These are phyloP conservation scores for Fusarium sublunatum DNA, from an alignment of 2,329 filamentous ascomycete genomes.

Conservation along the genomic window DNA sequence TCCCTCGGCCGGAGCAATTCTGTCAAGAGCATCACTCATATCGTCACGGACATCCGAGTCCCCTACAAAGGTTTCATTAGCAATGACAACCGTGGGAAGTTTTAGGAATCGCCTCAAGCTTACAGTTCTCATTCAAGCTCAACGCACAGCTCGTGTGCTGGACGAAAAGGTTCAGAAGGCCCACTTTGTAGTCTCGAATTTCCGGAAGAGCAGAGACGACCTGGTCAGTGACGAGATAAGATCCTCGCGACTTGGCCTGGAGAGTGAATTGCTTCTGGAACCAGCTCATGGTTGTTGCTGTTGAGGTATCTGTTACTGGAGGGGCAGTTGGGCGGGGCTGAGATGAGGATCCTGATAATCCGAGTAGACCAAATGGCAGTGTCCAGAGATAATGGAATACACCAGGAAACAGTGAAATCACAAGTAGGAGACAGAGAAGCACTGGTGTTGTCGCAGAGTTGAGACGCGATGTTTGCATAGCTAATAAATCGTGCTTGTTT, in stretches of 20 bases:
- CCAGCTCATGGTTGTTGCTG: conserved; percentile 72
- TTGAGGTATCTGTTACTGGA: conserved; percentile 40
- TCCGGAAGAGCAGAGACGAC: conserved; percentile 80
- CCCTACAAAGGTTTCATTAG: conserved; percentile 54
- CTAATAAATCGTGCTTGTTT: conserved; percentile 34
- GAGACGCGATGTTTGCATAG: conserved; percentile 56
- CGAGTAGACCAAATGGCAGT: conserved; percentile 58
- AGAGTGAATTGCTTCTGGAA: conserved; percentile 87
- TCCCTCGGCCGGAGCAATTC: conserved; percentile 84
- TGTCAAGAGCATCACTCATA: conserved; percentile 93
- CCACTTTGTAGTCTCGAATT: conserved; percentile 84
- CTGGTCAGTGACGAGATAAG: conserved; percentile 87
- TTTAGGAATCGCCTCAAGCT: conserved; percentile 11
- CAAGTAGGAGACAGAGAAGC: conserved; percentile 59
- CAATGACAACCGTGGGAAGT: conserved; percentile 49
- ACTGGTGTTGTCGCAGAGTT: conserved; percentile 55
- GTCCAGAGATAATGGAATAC: conserved; percentile 65
- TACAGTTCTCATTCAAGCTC: conserved; percentile 90
- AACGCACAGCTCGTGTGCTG: conserved; percentile 96
- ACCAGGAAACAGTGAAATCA: conserved; percentile 64
- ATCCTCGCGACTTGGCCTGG: conserved; percentile 80
- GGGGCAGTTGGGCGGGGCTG: conserved; percentile 47
- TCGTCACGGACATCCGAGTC: conserved; percentile 87
- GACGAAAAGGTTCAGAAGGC: conserved; percentile 88
- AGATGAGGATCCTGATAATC: conserved; percentile 47